Evolutionary conservation across 2,329 filamentous ascomycete species (phyloP), one percentile per base, ranked within the genome.

Genomic region (Emericellopsis cladophorae): DNA sequence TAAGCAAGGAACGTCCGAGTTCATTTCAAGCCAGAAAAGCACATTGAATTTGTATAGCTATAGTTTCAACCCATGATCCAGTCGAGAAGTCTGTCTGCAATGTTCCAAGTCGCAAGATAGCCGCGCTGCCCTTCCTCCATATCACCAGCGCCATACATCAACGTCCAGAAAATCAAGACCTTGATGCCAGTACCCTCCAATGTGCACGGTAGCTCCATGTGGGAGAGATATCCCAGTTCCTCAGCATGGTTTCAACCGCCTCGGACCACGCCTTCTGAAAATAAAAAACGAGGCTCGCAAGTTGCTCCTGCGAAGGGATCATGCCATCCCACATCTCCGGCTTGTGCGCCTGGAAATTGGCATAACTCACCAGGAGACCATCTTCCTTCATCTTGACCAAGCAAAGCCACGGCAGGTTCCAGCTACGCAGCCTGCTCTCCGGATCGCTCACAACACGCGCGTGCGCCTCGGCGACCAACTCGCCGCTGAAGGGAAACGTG

Each of bases 391-490:
- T 77, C 56, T 84, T 84, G 34, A 62, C 62, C 9, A 87, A 61
- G 26, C 82, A 76, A 36, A 87, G 61, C 81, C 82, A 87, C 34
- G 79, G 82, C 49, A 82, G 66, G 53, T 87, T 88, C 81, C 83
- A 87, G 54, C 80, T 85, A 21, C 77, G 70, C 49, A 77, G 78
- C 18, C 18, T 21, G 47, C 77, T 81, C 15, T 69, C 62, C 0
- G 79, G 79, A 46, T 86, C 82, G 23, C 61, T 64, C 41, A 71
- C 66, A 3, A 87, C 81, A 18, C 78, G 65, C 42, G 63, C 59
- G 50, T 81, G 79, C 0, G 81, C 81, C 51, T 84, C 79, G 39
- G 74, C 68, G 2, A 86, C 55, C 29, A 81, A 68, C 38, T 79
- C 75, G 11, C 72, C 74, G 48, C 74, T 75, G 55, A 86, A 78